Base-by-base conservation (phyloP, 257 asterid genomes). In the Forsythia suspensa region DNA sequence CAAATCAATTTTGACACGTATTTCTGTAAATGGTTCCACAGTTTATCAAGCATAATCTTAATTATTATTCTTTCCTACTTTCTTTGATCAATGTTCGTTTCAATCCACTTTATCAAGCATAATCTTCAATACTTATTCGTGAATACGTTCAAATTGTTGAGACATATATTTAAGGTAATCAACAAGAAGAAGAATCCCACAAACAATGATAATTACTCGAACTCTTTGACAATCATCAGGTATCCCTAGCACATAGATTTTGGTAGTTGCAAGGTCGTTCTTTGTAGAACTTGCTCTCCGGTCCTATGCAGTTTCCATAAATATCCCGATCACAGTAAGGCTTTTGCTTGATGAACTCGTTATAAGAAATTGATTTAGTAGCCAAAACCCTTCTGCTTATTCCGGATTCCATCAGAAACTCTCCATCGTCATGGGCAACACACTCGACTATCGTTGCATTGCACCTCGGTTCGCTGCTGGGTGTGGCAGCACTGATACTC, bases 381-480 rank as follows among this genome's bases (percentile, higher is more conserved):
- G 48, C 67, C 37, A 84, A 71, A 48, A 84, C 67, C 83, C 51
- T 71, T 70, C 83, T 65, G 79, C 15, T 84, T 13, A 80, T 59
- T 46, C 71, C 81, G 2, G 79, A 81, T 36, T 78, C 85, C 85
- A 84, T 78, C 34, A 65, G 20, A 63, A 81, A 81, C 61, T 78
- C 85, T 42, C 77, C 79, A 3, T 10, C 79, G 0, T 48, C 79
- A 8, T 61, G 41, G 11, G 65, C 81, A 21, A 71, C 2, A 70
- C 66, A 74, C 39, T 37, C 81, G 10, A n/a, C 76, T 43, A 78
- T 67, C 36, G 79, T 77, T 38, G 74, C 73, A 61, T 80, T 80
- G 84, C 82, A 76, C 52, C 36, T 46, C 40, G 2, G 36, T 38
- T 52, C 46, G 24, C 44, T 18, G 70, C 55, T 15, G 34, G 3